Evolutionary conservation across 2,329 filamentous ascomycete species (phyloP).

Genomic region (Pyrenochaeta sp.): DNA sequence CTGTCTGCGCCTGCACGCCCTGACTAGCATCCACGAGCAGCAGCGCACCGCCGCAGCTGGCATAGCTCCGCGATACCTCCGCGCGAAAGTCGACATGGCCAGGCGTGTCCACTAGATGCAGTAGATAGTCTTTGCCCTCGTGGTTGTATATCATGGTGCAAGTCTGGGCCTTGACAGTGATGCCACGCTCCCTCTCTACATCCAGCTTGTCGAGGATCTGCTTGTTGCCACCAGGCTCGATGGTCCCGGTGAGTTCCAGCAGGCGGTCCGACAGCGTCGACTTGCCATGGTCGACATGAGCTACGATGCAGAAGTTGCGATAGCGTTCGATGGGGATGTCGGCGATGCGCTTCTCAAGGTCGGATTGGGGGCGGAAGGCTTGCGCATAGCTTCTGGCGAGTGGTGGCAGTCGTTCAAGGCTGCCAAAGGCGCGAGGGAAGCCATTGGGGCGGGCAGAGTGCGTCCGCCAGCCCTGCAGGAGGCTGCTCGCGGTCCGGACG

Average conservation of each 20-base stretch:
- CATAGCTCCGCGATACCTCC: conserved; percentile 94
- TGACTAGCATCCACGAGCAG: conserved; percentile 95
- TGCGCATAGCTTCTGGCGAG: conserved; percentile 45
- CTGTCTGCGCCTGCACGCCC: conserved; percentile 95
- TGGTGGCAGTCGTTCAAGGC: conserved; percentile 40
- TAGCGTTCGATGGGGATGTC: conserved; percentile 80
- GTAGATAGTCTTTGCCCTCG: conserved; percentile 84
- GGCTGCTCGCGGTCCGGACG: conserved; percentile 54
- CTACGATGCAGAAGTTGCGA: conserved; percentile 98
- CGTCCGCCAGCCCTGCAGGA: conserved; percentile 48
- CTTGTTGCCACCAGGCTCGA: conserved; percentile 84
- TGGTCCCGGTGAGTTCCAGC: conserved; percentile 93
- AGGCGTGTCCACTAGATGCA: conserved; percentile 95
- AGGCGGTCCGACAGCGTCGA: conserved; percentile 93
- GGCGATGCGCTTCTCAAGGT: conserved; percentile 71
- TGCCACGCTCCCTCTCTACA: conserved; percentile 93
- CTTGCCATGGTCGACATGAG: conserved; percentile 98
- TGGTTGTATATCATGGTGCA: conserved; percentile 97
- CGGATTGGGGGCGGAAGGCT: conserved; percentile 53
- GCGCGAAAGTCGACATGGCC: conserved; percentile 98
- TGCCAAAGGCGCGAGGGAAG: conserved; percentile 11
- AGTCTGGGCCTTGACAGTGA: conserved; percentile 98
- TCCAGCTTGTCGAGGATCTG: conserved; percentile 97
- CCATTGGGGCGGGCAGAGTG: conserved; percentile 31
- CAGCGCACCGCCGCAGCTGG: conserved; percentile 88